Percentiles rank a stretch among this genome's conserved stretches.
Conservation (phyloP, 1,284 basidiomycete species). For the Athelia psychrophila region DNA sequence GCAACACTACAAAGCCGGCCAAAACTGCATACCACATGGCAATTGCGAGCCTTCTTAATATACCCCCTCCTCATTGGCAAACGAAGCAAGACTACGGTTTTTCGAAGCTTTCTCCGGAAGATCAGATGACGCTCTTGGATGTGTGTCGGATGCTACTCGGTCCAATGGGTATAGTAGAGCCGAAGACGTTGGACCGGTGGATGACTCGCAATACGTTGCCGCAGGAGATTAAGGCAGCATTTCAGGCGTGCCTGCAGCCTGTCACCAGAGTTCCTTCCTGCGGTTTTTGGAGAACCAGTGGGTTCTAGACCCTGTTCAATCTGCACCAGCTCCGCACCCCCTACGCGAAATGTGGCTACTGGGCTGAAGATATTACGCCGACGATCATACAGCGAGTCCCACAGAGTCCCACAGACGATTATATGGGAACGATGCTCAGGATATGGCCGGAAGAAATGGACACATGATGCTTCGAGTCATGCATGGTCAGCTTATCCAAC, state of each 20-base stretch:
- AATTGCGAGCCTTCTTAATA: conserved; percentile 18
- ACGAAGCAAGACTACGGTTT: conserved; percentile 37
- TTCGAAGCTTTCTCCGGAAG: conserved; percentile 12
- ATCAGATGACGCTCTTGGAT: conserved; percentile 22
- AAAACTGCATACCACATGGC: conserved; percentile 31
- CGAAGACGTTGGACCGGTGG: conserved; percentile 30
- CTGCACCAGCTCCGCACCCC: too few relatives aligned
- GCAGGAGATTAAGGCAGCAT: conserved; percentile 29
- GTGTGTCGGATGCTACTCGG: conserved; percentile 30
- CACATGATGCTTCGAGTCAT: conserved; percentile 10
- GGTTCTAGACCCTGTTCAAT: too few relatives aligned
- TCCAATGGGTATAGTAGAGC: conserved; percentile 17
- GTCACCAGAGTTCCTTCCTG: conserved; percentile 24
- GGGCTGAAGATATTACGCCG: too few relatives aligned
- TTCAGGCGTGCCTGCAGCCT: conserved; percentile 17
- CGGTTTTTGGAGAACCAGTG: conserved; percentile 34
- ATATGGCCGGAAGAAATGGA: conserved; percentile 9
- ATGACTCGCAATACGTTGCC: conserved; percentile 25
- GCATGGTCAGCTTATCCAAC: conserved; percentile 11
- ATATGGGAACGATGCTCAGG: conserved; percentile 1
- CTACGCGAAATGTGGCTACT: too few relatives aligned
- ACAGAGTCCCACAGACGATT: conserved; percentile 12
- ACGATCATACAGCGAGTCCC: too few relatives aligned
- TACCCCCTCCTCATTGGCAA: conserved; percentile 26
- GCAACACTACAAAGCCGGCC: conserved; percentile 23